Evolutionary conservation across 2,329 filamentous ascomycete genomes (phyloP).

Genomic region (Lachnellula hyalina): DNA sequence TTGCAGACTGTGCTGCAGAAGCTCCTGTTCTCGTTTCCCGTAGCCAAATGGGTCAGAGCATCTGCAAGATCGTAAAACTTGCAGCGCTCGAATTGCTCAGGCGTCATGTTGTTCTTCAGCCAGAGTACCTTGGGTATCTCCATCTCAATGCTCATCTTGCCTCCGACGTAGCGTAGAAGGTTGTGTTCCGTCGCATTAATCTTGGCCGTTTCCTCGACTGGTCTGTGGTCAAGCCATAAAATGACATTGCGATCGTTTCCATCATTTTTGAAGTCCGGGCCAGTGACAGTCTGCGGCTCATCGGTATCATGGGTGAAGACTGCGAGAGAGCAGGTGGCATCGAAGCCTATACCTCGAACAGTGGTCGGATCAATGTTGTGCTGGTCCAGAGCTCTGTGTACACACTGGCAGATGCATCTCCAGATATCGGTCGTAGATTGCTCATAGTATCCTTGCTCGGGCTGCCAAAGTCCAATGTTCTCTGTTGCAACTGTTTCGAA

Average conservation of each 20-base stretch:
- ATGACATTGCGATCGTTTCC: constrained; percentile 91
- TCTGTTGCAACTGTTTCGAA: constrained; percentile 53
- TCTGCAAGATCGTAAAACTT: constrained; percentile 97
- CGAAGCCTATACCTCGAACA: constrained; percentile 90
- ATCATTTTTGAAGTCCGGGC: constrained; percentile 74
- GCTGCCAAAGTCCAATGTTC: constrained; percentile 76
- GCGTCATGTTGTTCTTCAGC: constrained; percentile 97
- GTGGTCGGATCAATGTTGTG: constrained; percentile 69
- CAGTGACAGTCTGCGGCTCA: constrained; percentile 85
- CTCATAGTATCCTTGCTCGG: constrained; percentile 74
- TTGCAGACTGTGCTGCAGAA: constrained; percentile 97
- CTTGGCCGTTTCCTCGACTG: constrained; percentile 81
- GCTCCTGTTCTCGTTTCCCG: constrained; percentile 83
- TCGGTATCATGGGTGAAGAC: constrained; percentile 88
- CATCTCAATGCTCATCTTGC: constrained; percentile 99
- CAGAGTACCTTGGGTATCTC: constrained; percentile 97
- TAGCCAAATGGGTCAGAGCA: constrained; percentile 89
- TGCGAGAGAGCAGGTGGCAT: constrained; percentile 95
- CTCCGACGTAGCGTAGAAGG: constrained; percentile 90
- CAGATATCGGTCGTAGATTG: constrained; percentile 98
- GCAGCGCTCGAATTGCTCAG: constrained; percentile 82
- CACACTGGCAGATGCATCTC: constrained; percentile 86
- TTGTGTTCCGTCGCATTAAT: constrained; percentile 94
- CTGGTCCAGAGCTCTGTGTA: constrained; percentile 75
- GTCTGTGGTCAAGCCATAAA: constrained; percentile 93